Evolutionary conservation across 2,329 filamentous ascomycete genomes (phyloP).

Genomic region (Amphichorda felina): DNA sequence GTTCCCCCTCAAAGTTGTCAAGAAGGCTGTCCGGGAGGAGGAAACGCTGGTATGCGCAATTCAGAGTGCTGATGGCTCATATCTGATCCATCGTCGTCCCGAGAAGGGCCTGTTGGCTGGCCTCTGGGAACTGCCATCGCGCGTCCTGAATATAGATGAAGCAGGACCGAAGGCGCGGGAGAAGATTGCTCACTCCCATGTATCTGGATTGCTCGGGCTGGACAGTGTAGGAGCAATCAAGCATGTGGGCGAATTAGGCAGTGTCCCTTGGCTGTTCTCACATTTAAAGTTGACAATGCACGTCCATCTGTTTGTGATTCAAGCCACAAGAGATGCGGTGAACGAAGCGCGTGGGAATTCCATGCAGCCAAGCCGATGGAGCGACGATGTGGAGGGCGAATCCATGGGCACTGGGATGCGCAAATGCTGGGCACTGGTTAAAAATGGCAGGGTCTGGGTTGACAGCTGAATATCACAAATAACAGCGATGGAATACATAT

Average conservation of each 20-base stretch:
- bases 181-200: slow-evolving; percentile 22
- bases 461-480: too few relatives aligned
- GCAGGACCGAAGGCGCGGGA: slow-evolving; percentile 17
- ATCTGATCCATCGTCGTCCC: slow-evolving; percentile 37
- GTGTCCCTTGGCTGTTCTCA: slow-evolving; percentile 44
- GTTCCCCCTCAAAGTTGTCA: slow-evolving; percentile 38
- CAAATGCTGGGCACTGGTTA: slow-evolving; percentile 32
- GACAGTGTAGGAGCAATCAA: slow-evolving; percentile 10
- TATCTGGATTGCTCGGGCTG: slow-evolving; percentile 14
- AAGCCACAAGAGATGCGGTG: slow-evolving; percentile 4
- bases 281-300: slow-evolving; percentile 46
- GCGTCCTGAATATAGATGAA: slow-evolving; percentile 15
- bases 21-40: slow-evolving; percentile 39
- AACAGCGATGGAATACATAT: too few relatives aligned
- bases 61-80: slow-evolving; percentile 27
- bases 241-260: slow-evolving; percentile 31
- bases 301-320: slow-evolving; percentile 35
- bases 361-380: slow-evolving; percentile 22
- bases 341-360: slow-evolving; percentile 3
- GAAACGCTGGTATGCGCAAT: slow-evolving; percentile 42
- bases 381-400: slow-evolving; percentile 28
- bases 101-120: slow-evolving; percentile 41
- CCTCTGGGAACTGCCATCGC: slow-evolving; percentile 40
- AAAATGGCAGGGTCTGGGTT: background rate
- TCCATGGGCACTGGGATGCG: slow-evolving; percentile 49